Evolutionary conservation across 345 rosid genomes (phyloP).

Genomic region (Ceriops decandra): DNA sequence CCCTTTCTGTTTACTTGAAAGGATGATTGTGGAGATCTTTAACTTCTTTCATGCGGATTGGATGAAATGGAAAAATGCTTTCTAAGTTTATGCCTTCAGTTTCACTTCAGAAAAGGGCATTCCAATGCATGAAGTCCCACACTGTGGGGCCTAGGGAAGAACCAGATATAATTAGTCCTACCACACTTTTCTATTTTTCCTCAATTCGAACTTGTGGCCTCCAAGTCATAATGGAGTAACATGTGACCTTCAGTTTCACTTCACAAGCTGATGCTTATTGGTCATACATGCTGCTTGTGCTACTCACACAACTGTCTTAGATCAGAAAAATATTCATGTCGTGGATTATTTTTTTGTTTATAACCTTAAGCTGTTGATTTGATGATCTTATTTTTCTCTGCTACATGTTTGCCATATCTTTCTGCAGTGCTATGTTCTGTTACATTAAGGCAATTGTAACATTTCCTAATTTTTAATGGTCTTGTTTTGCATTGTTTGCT

Average conservation of each 20-base stretch:
- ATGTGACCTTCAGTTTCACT: neutral
- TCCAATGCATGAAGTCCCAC: too few species aligned
- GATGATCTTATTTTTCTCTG: neutral
- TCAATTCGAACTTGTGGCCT: too few species aligned
- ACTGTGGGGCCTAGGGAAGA: too few species aligned
- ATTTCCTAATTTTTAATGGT: neutral
- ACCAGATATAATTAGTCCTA: too few species aligned
- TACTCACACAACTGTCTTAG: neutral
- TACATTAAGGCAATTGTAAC: neutral
- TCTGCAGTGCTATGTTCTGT: neutral
- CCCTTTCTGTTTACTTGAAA: conserved; percentile 29
- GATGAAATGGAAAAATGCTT: neutral
- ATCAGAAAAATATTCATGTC: conserved; percentile 3
- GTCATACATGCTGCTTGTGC: neutral
- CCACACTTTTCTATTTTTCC: too few species aligned
- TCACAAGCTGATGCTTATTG: neutral
- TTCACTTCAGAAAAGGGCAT: neutral
- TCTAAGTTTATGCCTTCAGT: conserved; percentile 3
- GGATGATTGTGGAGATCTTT: conserved; percentile 21
- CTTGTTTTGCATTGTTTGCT: neutral
- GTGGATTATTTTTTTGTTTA: neutral
- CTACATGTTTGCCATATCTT: neutral
- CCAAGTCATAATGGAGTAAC: too few species aligned
- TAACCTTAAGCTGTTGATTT: neutral
- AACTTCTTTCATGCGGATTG: conserved; percentile 1